These are phyloP conservation scores for Limnanthes douglasii DNA, from an alignment of 345 rosid genomes.

Conservation along the genomic window DNA sequence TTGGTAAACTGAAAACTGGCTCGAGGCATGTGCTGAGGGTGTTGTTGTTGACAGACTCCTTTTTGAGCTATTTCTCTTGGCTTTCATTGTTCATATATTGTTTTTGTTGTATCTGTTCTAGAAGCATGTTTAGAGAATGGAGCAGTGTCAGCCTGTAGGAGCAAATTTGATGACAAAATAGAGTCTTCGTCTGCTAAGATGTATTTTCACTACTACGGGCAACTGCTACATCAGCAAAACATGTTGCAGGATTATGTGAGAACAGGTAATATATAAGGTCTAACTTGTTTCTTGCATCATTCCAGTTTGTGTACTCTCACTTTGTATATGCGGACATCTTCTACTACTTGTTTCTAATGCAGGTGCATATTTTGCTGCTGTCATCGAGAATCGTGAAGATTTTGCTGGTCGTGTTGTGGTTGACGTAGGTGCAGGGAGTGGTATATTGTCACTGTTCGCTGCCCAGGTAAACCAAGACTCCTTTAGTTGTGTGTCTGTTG, in stretches of 20 bases:
- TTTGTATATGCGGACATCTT: not conserved
- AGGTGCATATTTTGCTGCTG: slow-evolving; percentile 98
- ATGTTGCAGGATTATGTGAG: slow-evolving; percentile 99
- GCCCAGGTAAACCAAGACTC: slow-evolving; percentile 53
- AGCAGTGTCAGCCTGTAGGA: slow-evolving; percentile 22
- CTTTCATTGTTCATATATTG: no score
- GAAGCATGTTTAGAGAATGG: slow-evolving; percentile 38
- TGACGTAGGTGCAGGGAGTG: slow-evolving; percentile 99
- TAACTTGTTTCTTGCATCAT: slow-evolving; percentile 3
- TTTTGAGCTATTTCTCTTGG: no score
- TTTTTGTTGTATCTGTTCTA: slow-evolving; percentile 13
- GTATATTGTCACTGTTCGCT: slow-evolving; percentile 92
- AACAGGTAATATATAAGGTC: slow-evolving; percentile 45
- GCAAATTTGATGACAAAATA: slow-evolving; percentile 88
- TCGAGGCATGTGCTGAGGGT: not conserved
- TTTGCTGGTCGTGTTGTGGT: slow-evolving; percentile 84
- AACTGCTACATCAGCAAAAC: slow-evolving; percentile 91
- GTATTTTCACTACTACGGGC: slow-evolving; percentile 98
- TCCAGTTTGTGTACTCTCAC: not conserved
- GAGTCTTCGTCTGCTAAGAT: slow-evolving; percentile 92
- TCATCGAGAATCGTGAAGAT: slow-evolving; percentile 86
- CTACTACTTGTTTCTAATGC: slow-evolving; percentile 11
- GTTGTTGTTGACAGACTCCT: slow-evolving; percentile 8
- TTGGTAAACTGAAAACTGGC: not conserved
- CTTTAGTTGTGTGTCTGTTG: slow-evolving; percentile 1